Base-by-base conservation (phyloP, 2,329 filamentous ascomycete genomes). In the Phaeosphaeria sp. region DNA sequence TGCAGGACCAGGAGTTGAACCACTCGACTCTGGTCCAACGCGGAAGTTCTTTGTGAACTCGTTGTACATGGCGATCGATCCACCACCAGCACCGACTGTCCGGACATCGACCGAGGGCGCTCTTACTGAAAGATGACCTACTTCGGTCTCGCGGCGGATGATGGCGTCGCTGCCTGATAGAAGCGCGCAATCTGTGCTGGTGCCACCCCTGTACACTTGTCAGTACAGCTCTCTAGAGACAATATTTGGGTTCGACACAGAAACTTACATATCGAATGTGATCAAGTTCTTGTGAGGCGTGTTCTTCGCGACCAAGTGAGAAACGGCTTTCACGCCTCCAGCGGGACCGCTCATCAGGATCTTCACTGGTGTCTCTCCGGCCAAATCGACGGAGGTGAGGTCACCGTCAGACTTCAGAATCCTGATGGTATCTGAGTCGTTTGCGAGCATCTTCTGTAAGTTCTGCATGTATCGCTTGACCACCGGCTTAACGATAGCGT, bases 11-110 rank as follows among this genome's bases (percentile, higher is more conserved):
- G 82, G 82, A 1, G 64, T 72, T 3, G 82, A 81, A 1, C 81
- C 82, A 8, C 81, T 79, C 17, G 81, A 83, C 58, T 83, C 81
- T 2, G 82, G 82, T 0, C 82, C 82, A 0, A 84, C 82, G n/a
- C 81, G 74, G 53, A 84, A 67, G 3, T 79, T 81, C 57, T 79
- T 78, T 0, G 81, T 82, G 52, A 84, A 76, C 22, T 78, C 76
- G 61, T 80, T 80, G 60, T 81, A 83, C 5, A 76, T 76, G 6
- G 82, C 79, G 51, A 83, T 82, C 0, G 81, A 83, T 4, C 82
- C 82, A 22, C 81, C 81, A 3, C 81, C 81, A 1, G 82, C 82
- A 3, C 82, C 82, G 8, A 83, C 81, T 0, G 81, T 83, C 13
- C 77, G 74, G 5, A 84, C 80, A 55, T 84, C 81, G 25, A 83